Evolutionary conservation across 2,329 filamentous ascomycete species (phyloP).

Genomic region (Diaporthe aspalathi): DNA sequence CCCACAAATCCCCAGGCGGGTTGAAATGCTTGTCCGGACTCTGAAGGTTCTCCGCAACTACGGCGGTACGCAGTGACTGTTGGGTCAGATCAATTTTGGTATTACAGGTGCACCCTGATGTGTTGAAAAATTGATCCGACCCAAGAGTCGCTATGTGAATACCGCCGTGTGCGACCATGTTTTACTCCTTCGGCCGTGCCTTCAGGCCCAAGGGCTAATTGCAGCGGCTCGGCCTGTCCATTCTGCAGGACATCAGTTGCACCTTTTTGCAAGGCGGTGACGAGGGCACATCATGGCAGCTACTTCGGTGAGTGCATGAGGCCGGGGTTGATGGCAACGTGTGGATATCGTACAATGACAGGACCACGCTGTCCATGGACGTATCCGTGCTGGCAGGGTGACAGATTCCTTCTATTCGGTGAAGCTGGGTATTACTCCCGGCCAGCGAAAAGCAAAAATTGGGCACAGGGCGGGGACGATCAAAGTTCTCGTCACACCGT

Average conservation of each 20-base stretch:
- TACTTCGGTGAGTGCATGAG: neutral
- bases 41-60: neutral
- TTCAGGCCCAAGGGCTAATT: neutral
- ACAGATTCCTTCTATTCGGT: neutral
- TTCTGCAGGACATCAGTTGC: too few relatives aligned
- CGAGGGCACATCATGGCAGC: neutral
- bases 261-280: too few relatives aligned
- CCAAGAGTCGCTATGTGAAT: too few relatives aligned
- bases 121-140: too few relatives aligned
- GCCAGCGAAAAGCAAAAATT: neutral
- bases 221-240: neutral
- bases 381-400: neutral
- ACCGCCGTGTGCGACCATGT: too few relatives aligned
- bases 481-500: conserved; percentile 12
- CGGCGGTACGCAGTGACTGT: too few relatives aligned
- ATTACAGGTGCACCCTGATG: too few relatives aligned
- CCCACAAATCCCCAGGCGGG: conserved; percentile 22
- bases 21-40: conserved; percentile 19
- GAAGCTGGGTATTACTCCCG: neutral
- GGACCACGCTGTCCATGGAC: neutral
- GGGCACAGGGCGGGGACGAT: neutral
- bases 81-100: too few relatives aligned
- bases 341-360: neutral
- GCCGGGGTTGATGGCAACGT: neutral
- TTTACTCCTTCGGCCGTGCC: neutral